Evolutionary conservation across 2,329 filamentous ascomycete genomes (phyloP).

Genomic region (Kalmusia sp.): DNA sequence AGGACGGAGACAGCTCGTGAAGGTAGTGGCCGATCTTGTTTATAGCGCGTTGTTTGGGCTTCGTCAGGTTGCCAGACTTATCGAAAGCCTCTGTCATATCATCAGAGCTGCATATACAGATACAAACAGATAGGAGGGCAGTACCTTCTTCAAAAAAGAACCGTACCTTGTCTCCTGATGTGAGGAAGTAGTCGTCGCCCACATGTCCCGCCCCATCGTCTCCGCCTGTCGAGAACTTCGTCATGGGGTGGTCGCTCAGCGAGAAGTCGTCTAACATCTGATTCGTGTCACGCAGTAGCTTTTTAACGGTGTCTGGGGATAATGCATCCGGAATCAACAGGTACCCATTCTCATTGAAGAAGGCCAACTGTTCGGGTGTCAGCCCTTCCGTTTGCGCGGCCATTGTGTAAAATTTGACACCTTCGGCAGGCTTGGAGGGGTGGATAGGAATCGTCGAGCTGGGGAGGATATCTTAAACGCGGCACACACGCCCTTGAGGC

Average conservation of each 20-base stretch:
- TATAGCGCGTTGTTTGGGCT: constrained; percentile 83
- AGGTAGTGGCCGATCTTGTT: constrained; percentile 69
- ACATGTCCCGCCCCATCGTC: constrained; percentile 74
- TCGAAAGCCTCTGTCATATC: constrained; percentile 73
- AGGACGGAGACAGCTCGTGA: constrained; percentile 54
- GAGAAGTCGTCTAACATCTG: constrained; percentile 76
- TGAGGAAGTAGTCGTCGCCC: constrained; percentile 93
- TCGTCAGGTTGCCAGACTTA: constrained; percentile 67
- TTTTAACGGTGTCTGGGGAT: constrained; percentile 66
- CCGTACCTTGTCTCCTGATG: constrained; percentile 86
- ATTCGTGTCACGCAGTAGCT: constrained; percentile 77
- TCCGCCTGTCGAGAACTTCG: constrained; percentile 88
- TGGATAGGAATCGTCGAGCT: not conserved
- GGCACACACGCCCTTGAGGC: too few relatives aligned
- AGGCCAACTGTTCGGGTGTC: constrained; percentile 71
- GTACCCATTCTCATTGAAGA: constrained; percentile 86
- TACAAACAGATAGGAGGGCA: not conserved
- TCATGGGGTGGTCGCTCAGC: constrained; percentile 87
- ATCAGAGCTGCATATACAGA: not conserved
- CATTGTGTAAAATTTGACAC: constrained; percentile 16
- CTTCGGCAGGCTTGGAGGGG: not conserved
- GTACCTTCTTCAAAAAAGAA: constrained; percentile 92
- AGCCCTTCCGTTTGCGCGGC: constrained; percentile 60
- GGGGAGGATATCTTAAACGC: not conserved
- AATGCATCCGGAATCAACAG: constrained; percentile 85